A percentile compares a stretch with the other conserved stretches of the same genome.
Conservation (phyloP, 1,284 basidiomycete genomes). For the Ceratobasidium sp. region DNA sequence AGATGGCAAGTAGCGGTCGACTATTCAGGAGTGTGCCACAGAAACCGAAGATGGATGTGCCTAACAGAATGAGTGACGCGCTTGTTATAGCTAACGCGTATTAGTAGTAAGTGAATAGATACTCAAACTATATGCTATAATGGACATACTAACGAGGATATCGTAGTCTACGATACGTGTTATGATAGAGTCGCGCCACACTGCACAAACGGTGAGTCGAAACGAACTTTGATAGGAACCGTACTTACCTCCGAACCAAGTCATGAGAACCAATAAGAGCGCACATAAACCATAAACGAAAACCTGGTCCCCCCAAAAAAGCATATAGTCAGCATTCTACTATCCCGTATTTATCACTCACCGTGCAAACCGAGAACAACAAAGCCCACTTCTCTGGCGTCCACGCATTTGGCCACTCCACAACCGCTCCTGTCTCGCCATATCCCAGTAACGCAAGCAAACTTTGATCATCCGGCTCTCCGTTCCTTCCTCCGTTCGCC, state of each 20-base stretch:
- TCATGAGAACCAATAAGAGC: constrained; percentile 65
- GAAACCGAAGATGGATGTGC: constrained; percentile 75
- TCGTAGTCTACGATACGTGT: constrained; percentile 70
- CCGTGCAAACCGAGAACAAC: constrained; percentile 65
- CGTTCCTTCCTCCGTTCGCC: not conserved
- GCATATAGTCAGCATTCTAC: not conserved
- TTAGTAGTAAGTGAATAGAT: constrained; percentile 5
- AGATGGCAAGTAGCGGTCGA: constrained; percentile 78
- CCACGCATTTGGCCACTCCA: constrained; percentile 58
- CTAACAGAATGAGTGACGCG: constrained; percentile 68
- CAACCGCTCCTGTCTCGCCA: constrained; percentile 40
- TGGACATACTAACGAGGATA: constrained; percentile 61
- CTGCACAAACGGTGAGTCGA: constrained; percentile 33
- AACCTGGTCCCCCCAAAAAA: constrained; percentile 42
- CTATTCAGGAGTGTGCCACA: constrained; percentile 80
- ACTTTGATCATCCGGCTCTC: constrained; percentile 14
- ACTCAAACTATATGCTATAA: not conserved
- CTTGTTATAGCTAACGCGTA: constrained; percentile 70
- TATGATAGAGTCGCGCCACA: constrained; percentile 62
- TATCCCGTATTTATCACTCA: constrained; percentile 51
- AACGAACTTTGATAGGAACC: not conserved
- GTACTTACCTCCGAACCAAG: constrained; percentile 71
- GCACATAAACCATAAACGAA: constrained; percentile 66
- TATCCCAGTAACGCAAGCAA: constrained; percentile 32
- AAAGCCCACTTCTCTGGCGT: constrained; percentile 70